These are phyloP conservation scores for Starmerella scarabaei DNA, from an alignment of 805 yeast species.

Conservation along the genomic window DNA sequence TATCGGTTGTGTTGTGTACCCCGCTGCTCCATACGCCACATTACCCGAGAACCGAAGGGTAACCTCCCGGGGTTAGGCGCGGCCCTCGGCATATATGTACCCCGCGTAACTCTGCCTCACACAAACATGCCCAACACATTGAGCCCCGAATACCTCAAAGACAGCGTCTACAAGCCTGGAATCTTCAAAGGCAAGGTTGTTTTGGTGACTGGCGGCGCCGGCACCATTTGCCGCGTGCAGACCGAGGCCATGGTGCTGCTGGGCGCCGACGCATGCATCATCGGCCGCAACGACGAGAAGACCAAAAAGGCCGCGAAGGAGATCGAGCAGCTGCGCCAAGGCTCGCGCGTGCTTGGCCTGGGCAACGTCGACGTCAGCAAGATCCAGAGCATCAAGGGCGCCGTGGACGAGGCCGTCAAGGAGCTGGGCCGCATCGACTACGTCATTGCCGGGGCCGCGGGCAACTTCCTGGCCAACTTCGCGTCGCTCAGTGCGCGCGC, in stretches of 20 bases:
- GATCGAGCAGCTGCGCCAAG: constrained; percentile 42
- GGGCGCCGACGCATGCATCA: constrained; percentile 77
- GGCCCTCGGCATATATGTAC: too few relatives aligned
- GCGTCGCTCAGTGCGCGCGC: constrained; percentile 71
- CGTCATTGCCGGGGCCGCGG: constrained; percentile 94
- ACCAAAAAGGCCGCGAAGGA: constrained; percentile 59
- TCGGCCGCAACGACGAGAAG: constrained; percentile 62
- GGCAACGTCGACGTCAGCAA: constrained; percentile 71
- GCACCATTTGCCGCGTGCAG: constrained; percentile 87
- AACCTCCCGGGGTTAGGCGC: too few relatives aligned
- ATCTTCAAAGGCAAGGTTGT: constrained; percentile 74
- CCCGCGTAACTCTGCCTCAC: neutral
- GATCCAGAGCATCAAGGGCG: constrained; percentile 42
- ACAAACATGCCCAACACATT: constrained; percentile 23
- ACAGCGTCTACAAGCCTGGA: constrained; percentile 36
- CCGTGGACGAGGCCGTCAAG: constrained; percentile 52
- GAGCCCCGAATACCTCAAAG: constrained; percentile 19
- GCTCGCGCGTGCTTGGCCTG: constrained; percentile 55
- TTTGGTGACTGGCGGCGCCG: constrained; percentile 92
- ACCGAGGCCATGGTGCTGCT: constrained; percentile 68
- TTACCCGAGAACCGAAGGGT: too few relatives aligned
- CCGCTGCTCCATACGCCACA: too few relatives aligned
- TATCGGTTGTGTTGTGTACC: too few relatives aligned
- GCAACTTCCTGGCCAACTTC: constrained; percentile 75
- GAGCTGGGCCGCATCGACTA: constrained; percentile 68